These are phyloP conservation scores for Sclerotinia nivalis DNA, from an alignment of 2,329 filamentous ascomycete species.

Conservation along the genomic window DNA sequence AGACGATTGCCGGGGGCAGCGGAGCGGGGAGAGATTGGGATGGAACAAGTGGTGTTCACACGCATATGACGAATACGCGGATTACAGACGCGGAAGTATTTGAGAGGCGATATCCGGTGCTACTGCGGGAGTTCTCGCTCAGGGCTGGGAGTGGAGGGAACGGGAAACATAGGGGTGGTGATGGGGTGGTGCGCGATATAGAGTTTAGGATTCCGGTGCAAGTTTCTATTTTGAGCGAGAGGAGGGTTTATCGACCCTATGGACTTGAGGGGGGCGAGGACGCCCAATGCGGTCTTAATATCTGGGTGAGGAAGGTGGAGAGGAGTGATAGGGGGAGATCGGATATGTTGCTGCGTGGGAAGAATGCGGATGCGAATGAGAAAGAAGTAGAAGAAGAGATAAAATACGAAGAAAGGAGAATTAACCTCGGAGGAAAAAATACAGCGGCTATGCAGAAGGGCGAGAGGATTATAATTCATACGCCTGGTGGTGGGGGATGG, in stretches of 20 bases:
- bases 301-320: conserved; percentile 78
- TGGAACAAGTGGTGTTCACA: conserved; percentile 72
- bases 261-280: conserved; percentile 82
- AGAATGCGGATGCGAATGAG: background rate
- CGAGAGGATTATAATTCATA: conserved; percentile 75
- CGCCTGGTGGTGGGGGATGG: conserved; percentile 80
- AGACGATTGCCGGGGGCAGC: conserved; percentile 77
- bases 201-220: conserved; percentile 78
- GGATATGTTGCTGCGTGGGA: conserved; percentile 41
- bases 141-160: conserved; percentile 61
- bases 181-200: conserved; percentile 76
- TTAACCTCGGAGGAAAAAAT: conserved; percentile 79
- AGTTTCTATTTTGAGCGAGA: conserved; percentile 75
- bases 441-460: conserved; percentile 74
- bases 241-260: conserved; percentile 75
- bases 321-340: conserved; percentile 54
- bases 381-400: conserved; percentile 34
- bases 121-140: conserved; percentile 69
- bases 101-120: conserved; percentile 72
- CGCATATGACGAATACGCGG: conserved; percentile 81
- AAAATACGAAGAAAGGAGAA: conserved; percentile 58
- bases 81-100: conserved; percentile 81
- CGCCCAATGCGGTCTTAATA: conserved; percentile 75
- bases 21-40: conserved; percentile 74
- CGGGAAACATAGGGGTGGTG: conserved; percentile 67